Percentiles rank a stretch among this genome's conserved stretches.
Evolutionary conservation across 169 alveolate species (phyloP).

Genomic region (Cryptosporidium sp.): DNA sequence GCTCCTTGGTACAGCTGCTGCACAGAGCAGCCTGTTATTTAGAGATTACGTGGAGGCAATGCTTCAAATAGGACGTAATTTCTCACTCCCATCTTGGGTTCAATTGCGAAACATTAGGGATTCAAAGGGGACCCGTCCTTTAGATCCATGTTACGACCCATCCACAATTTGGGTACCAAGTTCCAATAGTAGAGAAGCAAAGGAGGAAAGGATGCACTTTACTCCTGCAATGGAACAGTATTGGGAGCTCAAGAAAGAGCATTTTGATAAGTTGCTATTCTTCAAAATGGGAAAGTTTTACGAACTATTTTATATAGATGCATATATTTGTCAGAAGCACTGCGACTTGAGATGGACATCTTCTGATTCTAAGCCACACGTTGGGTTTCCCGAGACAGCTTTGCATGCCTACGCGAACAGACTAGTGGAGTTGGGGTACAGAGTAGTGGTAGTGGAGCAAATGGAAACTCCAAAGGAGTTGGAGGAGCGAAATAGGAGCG

Average conservation of each 20-base stretch:
- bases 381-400: slow-evolving; percentile 99
- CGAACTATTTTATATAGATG: slow-evolving; percentile 94
- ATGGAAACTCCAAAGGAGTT: slow-evolving; percentile 97
- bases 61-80: slow-evolving; percentile 50
- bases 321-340: slow-evolving; percentile 92
- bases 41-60: slow-evolving; percentile 64
- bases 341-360: slow-evolving; percentile 98
- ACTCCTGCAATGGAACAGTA: slow-evolving; percentile 98
- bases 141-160: slow-evolving; percentile 91
- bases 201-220: slow-evolving; percentile 86
- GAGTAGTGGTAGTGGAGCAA: slow-evolving; percentile 98
- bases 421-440: slow-evolving; percentile 93
- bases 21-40: slow-evolving; percentile 64
- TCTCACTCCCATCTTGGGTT: slow-evolving; percentile 80
- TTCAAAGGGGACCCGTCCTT: slow-evolving; percentile 87
- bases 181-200: slow-evolving; percentile 85
- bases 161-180: slow-evolving; percentile 95
- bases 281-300: slow-evolving; percentile 97
- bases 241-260: slow-evolving; percentile 95
- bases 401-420: slow-evolving; percentile 91
- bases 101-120: slow-evolving; percentile 87
- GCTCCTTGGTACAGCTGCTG: slow-evolving; percentile 71
- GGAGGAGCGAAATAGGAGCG: slow-evolving; percentile 88
- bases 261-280: slow-evolving; percentile 95
- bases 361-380: slow-evolving; percentile 95